Base-by-base conservation (phyloP, 2,329 filamentous ascomycete genomes). In the Penicillium oxalicum region DNA sequence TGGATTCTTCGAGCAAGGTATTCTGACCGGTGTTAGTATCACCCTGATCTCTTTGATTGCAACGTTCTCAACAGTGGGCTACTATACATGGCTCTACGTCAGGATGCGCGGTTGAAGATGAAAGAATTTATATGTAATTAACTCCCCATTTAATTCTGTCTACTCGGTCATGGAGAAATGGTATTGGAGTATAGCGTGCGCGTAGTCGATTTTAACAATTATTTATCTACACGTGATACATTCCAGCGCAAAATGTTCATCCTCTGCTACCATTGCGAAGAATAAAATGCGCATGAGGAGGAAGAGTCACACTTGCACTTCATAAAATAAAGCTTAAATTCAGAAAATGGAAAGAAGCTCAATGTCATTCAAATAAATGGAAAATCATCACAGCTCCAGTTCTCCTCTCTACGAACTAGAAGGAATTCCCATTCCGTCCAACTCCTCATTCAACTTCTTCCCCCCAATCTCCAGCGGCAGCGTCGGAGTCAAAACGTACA, bases 1-100 rank as follows among this genome's bases (percentile, higher is more conserved):
- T 27, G 75, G 74, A 0, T 77, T 76, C 60, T 78, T 78, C 52
- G 73, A 77, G 50, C 71, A 75, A 49, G 75, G 74, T 0, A 66
- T 77, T 32, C 55, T 77, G 3, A 63, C 61, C 4, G 63, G 63
- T 1, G 59, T 56, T 0, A 40, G 58, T 5, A 50, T 64, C 12
- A 58, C 55, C 0, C 40, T 62, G 7, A 50, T 51, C 34, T 61
- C 60, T 1, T 29, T 64, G 5, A 40, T 62, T 9, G 59, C 54
- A 5, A 53, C 52, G 1, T 45, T 61, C 3, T 55, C 52, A 12
- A 58, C 59, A 4, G 36, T 63, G 44, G 61, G 61, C 4, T 61
- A 59, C 33, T 64, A 61, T 49, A 54, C 55, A 4, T 60, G 58
- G 50, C 24, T 40, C 2, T 53, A 50, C 41, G 54, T 59, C 37